Base-by-base conservation (phyloP, 352 stramenopile species). In the Aphanomyces euteiches region DNA sequence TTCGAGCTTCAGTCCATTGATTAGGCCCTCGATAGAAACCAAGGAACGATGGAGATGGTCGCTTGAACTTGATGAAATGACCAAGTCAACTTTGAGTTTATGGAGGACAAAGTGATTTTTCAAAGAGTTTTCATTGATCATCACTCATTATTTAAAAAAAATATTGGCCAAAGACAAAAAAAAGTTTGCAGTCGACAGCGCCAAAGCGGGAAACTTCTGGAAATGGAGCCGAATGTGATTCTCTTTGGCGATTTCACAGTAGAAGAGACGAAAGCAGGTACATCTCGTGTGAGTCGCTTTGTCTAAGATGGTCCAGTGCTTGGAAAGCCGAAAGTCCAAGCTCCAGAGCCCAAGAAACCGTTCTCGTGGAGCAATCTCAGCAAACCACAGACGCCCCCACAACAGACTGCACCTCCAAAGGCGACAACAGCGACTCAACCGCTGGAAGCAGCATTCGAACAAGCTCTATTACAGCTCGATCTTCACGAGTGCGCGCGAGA, bases 211-310 rank as follows among this genome's bases (percentile, higher is more conserved):
- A 28, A 28, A 28, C 28, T 28, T 28, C 28, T 2, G 28, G 28
- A 28, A n/a, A 58, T 58, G 50, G 50, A 36, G 7, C 15, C 7
- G 50, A 19, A 17, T 1, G 36, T 19, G 39, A 86, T 93, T 75
- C 88, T 75, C 56, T 93, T 93, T 63, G 86, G 86, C 41, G 86
- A 94, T 66, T 94, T 94, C 43, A 89, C 86, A 17, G 36, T 80
- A 7, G 86, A 90, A 72, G 86, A 93, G 63, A 87, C 79, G 15
- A 72, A 80, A 47, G 70, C 82, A 70, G 79, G 82, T 89, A 39
- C n/a, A 77, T 21, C 10, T 68, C 45, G 39, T 67, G 34, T 5
- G 34, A 8, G 13, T 13, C 37, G 28, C 47, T 28, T 8, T 60
- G 45, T 13, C 7, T 3, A 4, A 38, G 40, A 2, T 40, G 3